Base-by-base conservation (phyloP, 176 grass and related monocot genomes). In the Hyparrhenia diplandra region DNA sequence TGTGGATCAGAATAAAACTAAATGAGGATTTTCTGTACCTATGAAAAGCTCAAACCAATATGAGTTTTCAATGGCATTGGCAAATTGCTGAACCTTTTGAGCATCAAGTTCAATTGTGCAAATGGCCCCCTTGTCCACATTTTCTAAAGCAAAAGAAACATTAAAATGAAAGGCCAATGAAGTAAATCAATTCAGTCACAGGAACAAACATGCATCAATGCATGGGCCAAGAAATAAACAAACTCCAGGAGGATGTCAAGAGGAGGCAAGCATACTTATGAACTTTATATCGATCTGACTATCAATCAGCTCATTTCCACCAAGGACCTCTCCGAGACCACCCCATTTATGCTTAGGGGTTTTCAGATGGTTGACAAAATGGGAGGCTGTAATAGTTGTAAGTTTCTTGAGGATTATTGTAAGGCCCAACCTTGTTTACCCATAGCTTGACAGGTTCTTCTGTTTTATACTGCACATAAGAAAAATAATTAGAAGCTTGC, bases 31-130 rank as follows among this genome's bases (percentile, higher is more conserved):
- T 17, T 11, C 42, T 39, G 70, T 87, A 99, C 96, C 96, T 85
- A 99, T 99, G 80, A 99, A 99, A 80, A 99, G 92, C 75, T 99
- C 96, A 93, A 93, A 99, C 96, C 96, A 99, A 86, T 99, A 99
- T 64, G 86, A 91, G 83, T 52, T 95, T 76, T 91, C 93, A 79
- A 99, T 92, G 36, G 96, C 96, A 90, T 99, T 89, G 29, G 74
- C 85, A 87, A 99, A 99, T 68, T 99, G 90, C 79, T 90, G 82
- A 78, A 91, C 90, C 67, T 99, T 95, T 30, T 76, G 64, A 82
- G 49, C 79, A 95, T 99, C 89, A 85, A 99, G 92, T 76, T 91
- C 84, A 35, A 99, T 69, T 71, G 89, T 85, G 87, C 96, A 99
- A 85, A 93, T 87, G 69, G 87, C 49, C 37, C 14, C 85, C 87